These are phyloP conservation scores for Eimeria sp. DNA, from an alignment of 169 alveolate genomes.

Conservation along the genomic window DNA sequence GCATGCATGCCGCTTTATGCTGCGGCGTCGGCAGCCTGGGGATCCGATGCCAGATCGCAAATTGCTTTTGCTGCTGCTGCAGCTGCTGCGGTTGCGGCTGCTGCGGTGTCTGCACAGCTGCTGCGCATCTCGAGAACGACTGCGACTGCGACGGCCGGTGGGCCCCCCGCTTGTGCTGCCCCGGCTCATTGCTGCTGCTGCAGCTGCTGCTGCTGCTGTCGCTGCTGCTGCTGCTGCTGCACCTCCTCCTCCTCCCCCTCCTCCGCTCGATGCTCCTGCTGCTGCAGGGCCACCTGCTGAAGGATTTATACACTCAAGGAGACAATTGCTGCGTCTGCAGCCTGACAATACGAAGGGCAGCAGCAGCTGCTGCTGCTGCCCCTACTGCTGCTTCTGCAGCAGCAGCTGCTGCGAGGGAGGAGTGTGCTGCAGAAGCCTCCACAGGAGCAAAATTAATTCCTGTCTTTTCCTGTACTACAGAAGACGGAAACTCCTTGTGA, in stretches of 20 bases:
- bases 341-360: background rate
- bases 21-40: background rate
- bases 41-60: background rate
- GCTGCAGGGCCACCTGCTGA: background rate
- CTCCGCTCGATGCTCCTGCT: background rate
- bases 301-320: background rate
- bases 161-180: slow-evolving; percentile 1
- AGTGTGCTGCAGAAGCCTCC: background rate
- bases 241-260: background rate
- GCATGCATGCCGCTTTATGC: background rate
- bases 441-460: background rate
- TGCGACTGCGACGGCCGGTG: slow-evolving; percentile 30
- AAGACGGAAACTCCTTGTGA: background rate
- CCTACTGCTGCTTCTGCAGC: background rate
- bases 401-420: background rate
- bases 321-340: background rate
- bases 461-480: background rate
- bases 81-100: background rate
- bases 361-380: slow-evolving; percentile 38
- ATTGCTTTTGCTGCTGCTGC: background rate
- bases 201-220: background rate
- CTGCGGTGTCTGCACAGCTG: slow-evolving; percentile 23
- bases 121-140: slow-evolving; percentile 29
- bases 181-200: slow-evolving; percentile 5
- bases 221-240: slow-evolving; percentile 39